Conservation (phyloP, 371 early-diverging fungal species). For the Rhizopus stolonifer region DNA sequence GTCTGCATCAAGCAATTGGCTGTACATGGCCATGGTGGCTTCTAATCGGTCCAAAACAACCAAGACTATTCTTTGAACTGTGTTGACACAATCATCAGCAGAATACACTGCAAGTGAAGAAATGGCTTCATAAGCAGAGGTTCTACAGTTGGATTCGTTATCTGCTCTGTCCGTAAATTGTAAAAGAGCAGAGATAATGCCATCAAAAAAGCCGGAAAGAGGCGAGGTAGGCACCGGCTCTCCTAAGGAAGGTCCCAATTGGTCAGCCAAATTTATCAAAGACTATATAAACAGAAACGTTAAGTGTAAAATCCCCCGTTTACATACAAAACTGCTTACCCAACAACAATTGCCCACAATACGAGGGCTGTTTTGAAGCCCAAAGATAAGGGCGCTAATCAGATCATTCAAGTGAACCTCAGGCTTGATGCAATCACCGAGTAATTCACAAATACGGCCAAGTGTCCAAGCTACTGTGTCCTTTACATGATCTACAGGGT, state of each 20-base stretch:
- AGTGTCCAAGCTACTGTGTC: constrained; percentile 98
- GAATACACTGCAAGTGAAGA: constrained; percentile 70
- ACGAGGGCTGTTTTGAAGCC: constrained; percentile 82
- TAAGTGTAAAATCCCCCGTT: background rate
- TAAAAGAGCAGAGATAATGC: constrained; percentile 73
- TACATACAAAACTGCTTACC: constrained; percentile 24
- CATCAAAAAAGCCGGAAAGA: constrained; percentile 82
- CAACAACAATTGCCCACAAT: constrained; percentile 93
- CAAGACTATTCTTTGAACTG: constrained; percentile 69
- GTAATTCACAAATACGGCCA: constrained; percentile 84
- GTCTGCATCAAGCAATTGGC: constrained; percentile 76
- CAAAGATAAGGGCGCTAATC: constrained; percentile 73
- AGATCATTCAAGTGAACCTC: constrained; percentile 73
- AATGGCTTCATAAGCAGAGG: constrained; percentile 92
- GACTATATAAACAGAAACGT: constrained; percentile 39
- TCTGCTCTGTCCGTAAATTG: constrained; percentile 67
- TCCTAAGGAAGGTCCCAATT: constrained; percentile 54
- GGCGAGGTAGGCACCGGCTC: constrained; percentile 60
- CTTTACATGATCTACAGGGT: constrained; percentile 82
- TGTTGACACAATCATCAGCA: constrained; percentile 72
- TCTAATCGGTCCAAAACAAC: constrained; percentile 80
- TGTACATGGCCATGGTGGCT: constrained; percentile 61
- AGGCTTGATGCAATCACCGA: constrained; percentile 71
- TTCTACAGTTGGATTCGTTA: constrained; percentile 81
- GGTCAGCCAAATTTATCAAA: constrained; percentile 85